Evolutionary conservation across 108 stramenopile genomes (phyloP).

Genomic region (Craspedostauros australis): DNA sequence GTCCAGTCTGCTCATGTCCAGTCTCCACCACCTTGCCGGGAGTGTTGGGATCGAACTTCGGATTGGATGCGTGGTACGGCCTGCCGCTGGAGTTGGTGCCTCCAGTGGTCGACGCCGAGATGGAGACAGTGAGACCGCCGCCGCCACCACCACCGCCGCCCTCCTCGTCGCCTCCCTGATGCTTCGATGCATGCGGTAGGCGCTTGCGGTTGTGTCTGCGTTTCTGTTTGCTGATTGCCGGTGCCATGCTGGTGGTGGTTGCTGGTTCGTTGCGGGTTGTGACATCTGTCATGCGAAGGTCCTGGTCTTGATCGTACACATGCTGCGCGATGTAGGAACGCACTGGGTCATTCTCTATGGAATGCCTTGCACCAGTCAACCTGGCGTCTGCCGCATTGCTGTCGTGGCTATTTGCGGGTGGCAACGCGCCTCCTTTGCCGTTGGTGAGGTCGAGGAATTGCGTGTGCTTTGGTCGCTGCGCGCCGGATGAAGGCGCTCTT

Average conservation of each 20-base stretch:
- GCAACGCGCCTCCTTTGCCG: slow-evolving; percentile 30
- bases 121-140: too few relatives aligned
- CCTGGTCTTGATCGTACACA: background rate
- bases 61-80: too few relatives aligned
- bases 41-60: slow-evolving; percentile 33
- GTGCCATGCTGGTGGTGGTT: background rate
- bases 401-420: background rate
- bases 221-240: background rate
- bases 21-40: slow-evolving; percentile 64
- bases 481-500: too few relatives aligned
- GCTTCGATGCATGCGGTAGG: background rate
- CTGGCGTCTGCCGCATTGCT: background rate
- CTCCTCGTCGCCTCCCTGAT: background rate
- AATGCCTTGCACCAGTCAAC: background rate
- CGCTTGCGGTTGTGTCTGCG: background rate
- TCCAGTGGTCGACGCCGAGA: background rate
- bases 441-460: slow-evolving; percentile 50
- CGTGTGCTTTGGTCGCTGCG: slow-evolving; percentile 17
- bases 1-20: slow-evolving; percentile 77
- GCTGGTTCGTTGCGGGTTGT: background rate
- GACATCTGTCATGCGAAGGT: background rate
- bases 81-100: background rate
- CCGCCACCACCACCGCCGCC: slow-evolving; percentile 6
- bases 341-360: slow-evolving; percentile 7
- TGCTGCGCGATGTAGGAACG: background rate